These are phyloP conservation scores for Coprinopsis marcescibilis DNA, from an alignment of 768 basidiomycete genomes.

Conservation along the genomic window DNA sequence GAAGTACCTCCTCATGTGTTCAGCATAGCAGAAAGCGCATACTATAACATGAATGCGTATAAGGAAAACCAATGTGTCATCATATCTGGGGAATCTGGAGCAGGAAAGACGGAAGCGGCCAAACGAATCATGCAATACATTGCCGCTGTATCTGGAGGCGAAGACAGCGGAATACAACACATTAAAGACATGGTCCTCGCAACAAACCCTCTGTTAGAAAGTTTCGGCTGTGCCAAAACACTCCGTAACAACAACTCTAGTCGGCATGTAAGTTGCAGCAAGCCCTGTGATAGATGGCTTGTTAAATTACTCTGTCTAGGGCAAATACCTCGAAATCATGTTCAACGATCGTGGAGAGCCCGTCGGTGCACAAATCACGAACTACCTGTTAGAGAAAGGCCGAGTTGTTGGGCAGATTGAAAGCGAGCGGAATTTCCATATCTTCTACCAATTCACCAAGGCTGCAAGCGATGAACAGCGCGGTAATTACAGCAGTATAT, in stretches of 20 bases:
- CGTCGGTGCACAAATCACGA: conserved; percentile 96
- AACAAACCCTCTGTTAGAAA: conserved; percentile 94
- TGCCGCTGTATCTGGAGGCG: conserved; percentile 88
- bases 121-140: conserved; percentile 99
- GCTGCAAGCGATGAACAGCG: conserved; percentile 85
- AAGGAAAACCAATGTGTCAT: conserved; percentile 99
- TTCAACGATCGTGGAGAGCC: conserved; percentile 92
- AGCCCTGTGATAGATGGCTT: too few relatives aligned
- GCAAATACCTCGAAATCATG: conserved; percentile 99
- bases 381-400: conserved; percentile 96
- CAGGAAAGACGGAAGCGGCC: conserved; percentile 98
- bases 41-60: conserved; percentile 99
- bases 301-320: conserved; percentile 40
- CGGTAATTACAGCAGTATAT: conserved; percentile 42
- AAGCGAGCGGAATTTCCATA: conserved; percentile 96
- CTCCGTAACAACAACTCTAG: conserved; percentile 98
- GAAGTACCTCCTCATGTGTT: conserved; percentile 99
- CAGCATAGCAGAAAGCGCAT: conserved; percentile 91
- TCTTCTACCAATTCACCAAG: conserved; percentile 99
- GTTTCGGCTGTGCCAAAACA: conserved; percentile 98
- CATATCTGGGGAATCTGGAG: conserved; percentile 98
- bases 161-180: conserved; percentile 88
- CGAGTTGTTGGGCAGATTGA: conserved; percentile 95
- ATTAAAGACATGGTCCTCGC: conserved; percentile 99
- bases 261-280: conserved; percentile 80